phyloP scores from a whole-genome alignment of 2,329 filamentous ascomycete species.

The Epicoccum nigrum region DNA sequence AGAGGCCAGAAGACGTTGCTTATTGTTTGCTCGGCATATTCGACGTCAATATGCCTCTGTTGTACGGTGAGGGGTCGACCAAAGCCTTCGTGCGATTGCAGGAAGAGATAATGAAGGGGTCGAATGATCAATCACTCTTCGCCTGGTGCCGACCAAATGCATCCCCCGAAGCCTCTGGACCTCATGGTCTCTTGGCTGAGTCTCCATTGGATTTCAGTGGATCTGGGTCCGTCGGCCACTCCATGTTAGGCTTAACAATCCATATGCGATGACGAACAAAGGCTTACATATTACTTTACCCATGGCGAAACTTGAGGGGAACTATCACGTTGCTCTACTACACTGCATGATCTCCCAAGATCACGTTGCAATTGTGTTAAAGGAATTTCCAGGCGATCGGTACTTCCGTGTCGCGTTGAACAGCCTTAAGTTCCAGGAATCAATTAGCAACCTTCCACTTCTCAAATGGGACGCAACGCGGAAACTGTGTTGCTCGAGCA shows the following conservation, averaged over 20 bases:
- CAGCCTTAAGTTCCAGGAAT: background rate
- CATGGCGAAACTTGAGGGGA: background rate
- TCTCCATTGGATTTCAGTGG: background rate
- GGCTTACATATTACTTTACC: background rate
- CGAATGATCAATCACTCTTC: background rate
- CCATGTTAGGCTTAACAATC: background rate
- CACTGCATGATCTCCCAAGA: background rate
- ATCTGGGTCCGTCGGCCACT: background rate
- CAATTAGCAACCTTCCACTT: background rate
- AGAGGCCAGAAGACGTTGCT: background rate
- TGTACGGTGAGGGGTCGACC: conserved; percentile 7
- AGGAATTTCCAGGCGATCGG: background rate
- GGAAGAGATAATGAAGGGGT: background rate
- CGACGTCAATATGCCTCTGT: conserved; percentile 9
- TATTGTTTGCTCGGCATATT: conserved; percentile 20
- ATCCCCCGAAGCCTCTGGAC: background rate
- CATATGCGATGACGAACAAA: background rate
- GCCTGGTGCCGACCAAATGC: background rate
- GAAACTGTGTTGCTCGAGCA: background rate
- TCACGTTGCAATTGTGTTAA: background rate
- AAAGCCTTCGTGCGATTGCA: conserved; percentile 4
- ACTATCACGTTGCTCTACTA: background rate
- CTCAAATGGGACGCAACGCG: background rate
- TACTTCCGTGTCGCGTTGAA: background rate
- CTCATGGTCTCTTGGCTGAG: background rate